Evolutionary conservation across 768 basidiomycete species (phyloP).

Genomic region (Hypsizygus marmoreus): DNA sequence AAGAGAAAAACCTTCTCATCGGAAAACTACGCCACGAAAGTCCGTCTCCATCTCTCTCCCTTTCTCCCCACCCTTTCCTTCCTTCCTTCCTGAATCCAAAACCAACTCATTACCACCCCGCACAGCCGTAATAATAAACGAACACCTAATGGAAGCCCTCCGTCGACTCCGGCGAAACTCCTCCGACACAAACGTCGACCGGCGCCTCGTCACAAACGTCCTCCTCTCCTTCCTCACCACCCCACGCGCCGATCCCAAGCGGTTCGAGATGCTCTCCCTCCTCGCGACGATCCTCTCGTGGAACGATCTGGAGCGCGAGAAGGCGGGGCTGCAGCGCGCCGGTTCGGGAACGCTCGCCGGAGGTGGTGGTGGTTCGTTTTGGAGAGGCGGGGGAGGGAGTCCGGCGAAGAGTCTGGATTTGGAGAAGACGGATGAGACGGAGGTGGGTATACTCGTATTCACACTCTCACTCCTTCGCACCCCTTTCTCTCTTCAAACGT

Average conservation of each 20-base stretch:
- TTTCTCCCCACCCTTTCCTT: not conserved
- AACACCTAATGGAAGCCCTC: slow-evolving; percentile 97
- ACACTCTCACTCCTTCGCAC: too few relatives aligned
- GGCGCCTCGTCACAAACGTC: slow-evolving; percentile 92
- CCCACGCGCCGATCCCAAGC: slow-evolving; percentile 88
- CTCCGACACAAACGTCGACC: slow-evolving; percentile 89
- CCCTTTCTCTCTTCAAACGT: not conserved
- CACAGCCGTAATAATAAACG: slow-evolving; percentile 92
- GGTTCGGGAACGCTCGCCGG: slow-evolving; percentile 24
- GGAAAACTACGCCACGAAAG: slow-evolving; percentile 95
- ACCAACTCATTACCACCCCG: slow-evolving; percentile 5
- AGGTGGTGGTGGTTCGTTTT: too few relatives aligned
- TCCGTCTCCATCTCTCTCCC: slow-evolving; percentile 30
- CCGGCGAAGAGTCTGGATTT: slow-evolving; percentile 52
- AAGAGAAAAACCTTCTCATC: slow-evolving; percentile 95
- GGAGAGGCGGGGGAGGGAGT: too few relatives aligned
- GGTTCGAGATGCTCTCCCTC: slow-evolving; percentile 94
- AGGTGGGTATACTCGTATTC: too few relatives aligned
- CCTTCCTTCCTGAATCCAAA: too few relatives aligned
- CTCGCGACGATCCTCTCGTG: slow-evolving; percentile 90
- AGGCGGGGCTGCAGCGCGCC: slow-evolving; percentile 79
- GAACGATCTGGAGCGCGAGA: slow-evolving; percentile 89
- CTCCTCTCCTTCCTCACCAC: slow-evolving; percentile 88
- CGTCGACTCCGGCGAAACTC: slow-evolving; percentile 87
- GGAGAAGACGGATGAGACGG: slow-evolving; percentile 83